Base-by-base conservation (phyloP, 2,329 filamentous ascomycete genomes). In the Aspergillus puulaauensis region DNA sequence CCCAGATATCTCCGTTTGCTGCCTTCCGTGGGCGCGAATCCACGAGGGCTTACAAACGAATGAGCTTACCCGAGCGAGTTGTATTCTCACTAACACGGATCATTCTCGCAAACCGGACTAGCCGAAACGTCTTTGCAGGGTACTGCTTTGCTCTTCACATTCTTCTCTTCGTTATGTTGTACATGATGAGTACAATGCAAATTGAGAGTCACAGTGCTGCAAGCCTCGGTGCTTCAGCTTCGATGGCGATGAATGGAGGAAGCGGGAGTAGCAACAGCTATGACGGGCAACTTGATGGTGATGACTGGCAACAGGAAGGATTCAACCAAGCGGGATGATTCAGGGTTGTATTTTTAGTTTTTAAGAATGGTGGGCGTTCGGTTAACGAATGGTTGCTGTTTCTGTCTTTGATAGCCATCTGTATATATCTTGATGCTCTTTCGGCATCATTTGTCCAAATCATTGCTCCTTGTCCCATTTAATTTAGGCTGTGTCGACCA, bases 1-100 rank as follows among this genome's bases (percentile, higher is more conserved):
- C 90, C 43, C 96, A 95, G 69, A 89, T 99, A 49, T 96, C 92
- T 11, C 95, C 95, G 0, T 99, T 99, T 73, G 93, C 93, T 24
- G 92, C 92, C 3, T 99, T 99, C 79, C 84, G 93, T 45, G 93
- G 93, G n/a, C 86, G 93, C 52, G 96, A 99, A 77, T 93, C 90
- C 39, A 89, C 91, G 6, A 83, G 96, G 48, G 95, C 93, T 1
- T 93, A 96, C 75, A 91, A 92, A 69, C 86, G 93, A 43, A 96
- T 99, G 92, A 93, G 88, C 68, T 79, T 97, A 8, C 92, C 93
- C 0, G 95, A 99, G 75, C 83, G 95, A 40, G 85, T 91, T 48
- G 89, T 99, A 4, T 96, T 96, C 75, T 93, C 92, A 35, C 83
- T 97, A 53, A 96, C 93, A 47, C 85, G 92, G 56, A 90, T 96